These are phyloP conservation scores for Pyrus bretschneideri DNA, from an alignment of 306 rosid species.

Conservation along the genomic window DNA sequence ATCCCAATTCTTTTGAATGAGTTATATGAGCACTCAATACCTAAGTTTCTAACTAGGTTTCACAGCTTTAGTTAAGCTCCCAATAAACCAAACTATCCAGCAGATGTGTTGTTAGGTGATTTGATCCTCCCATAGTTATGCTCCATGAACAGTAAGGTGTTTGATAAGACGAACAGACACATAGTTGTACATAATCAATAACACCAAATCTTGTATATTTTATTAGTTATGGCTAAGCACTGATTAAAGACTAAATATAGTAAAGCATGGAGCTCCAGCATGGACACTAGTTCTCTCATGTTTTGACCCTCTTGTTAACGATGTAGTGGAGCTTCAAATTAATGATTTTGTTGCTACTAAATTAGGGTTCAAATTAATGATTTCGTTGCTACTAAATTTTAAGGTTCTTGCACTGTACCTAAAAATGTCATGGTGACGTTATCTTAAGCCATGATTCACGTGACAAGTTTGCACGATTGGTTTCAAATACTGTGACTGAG, in stretches of 20 bases:
- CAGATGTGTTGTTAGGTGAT: background rate
- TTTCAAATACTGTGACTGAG: background rate
- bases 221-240: background rate
- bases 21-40: background rate
- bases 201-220: too few relatives aligned
- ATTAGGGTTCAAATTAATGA: background rate
- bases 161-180: too few relatives aligned
- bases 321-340: background rate
- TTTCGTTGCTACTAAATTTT: too few relatives aligned
- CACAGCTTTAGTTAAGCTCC: background rate
- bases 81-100: background rate
- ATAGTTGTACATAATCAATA: background rate
- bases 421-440: background rate
- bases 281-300: slow-evolving; percentile 5
- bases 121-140: too few relatives aligned
- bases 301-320: slow-evolving; percentile 14
- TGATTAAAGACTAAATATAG: background rate
- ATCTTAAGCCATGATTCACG: background rate
- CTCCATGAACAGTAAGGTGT: background rate
- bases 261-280: slow-evolving; percentile 22
- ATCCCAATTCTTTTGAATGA: background rate
- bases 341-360: background rate
- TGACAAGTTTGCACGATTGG: background rate
- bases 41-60: background rate
- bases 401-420: background rate